A percentile compares a stretch with the other conserved stretches of the same genome.
Evolutionary conservation across 148 eudicot genomes (phyloP).

Genomic region (Gaultheria prostrata): DNA sequence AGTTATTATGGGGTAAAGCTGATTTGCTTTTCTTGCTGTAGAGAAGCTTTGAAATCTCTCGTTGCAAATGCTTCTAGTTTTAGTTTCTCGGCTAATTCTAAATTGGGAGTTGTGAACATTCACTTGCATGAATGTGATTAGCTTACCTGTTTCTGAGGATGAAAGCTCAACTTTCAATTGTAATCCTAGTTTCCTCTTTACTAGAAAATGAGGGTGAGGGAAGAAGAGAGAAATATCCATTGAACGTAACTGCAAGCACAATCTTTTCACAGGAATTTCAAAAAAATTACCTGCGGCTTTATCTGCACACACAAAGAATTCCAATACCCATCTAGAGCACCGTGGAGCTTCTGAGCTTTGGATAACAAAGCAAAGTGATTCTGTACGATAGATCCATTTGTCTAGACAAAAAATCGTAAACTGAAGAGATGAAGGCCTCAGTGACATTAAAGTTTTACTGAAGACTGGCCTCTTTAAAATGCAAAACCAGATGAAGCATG

Average conservation of each 20-base stretch:
- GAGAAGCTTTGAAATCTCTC: background rate
- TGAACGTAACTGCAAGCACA: background rate
- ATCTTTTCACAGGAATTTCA: background rate
- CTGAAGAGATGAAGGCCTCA: background rate
- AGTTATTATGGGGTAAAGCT: background rate
- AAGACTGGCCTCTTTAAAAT: background rate
- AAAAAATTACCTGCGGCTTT: background rate
- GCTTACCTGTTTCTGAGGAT: background rate
- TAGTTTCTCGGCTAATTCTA: background rate
- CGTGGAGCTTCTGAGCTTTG: background rate
- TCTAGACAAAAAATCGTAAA: background rate
- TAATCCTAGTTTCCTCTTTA: background rate
- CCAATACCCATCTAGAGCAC: background rate
- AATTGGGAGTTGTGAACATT: background rate
- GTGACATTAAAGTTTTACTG: background rate
- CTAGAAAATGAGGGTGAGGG: background rate
- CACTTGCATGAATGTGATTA: background rate
- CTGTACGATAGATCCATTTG: background rate
- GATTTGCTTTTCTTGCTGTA: background rate
- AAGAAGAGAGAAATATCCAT: background rate
- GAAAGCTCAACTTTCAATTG: background rate
- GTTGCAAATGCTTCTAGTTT: background rate
- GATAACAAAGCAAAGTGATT: background rate
- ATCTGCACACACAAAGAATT: background rate
- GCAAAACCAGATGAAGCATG: background rate